Base-by-base conservation (phyloP, 768 basidiomycete genomes). In the Favolaschia claudopus region DNA sequence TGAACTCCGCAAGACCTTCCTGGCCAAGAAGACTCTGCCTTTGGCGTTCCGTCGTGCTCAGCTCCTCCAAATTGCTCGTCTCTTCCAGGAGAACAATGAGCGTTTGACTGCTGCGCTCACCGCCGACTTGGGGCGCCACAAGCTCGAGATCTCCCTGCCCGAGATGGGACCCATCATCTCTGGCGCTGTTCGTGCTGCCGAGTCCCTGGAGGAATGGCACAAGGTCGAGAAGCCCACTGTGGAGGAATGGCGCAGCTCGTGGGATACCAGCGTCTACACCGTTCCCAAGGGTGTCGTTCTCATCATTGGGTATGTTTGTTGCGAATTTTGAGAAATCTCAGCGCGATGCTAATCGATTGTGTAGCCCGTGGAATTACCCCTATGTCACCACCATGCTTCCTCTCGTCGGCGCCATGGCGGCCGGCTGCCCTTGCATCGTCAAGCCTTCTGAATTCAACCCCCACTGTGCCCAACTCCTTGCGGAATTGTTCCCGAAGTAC, bases 351-450 rank as follows among this genome's bases (percentile, higher is more conserved):
- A 1, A 27, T 31, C 6, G 1, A n/a, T 32, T 12, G 2, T 14
- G 22, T 63, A 88, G 87, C 17, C 87, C 87, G 2, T 89, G 87
- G 86, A 89, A 89, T 65, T 89, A 85, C 63, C 89, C 89, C 0
- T 65, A 85, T 47, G 72, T 84, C 10, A 77, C 88, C 29, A 76
- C 73, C 67, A 69, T 89, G 7, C 80, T 82, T 34, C 89, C 89
- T 4, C 73, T 89, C 20, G 77, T 82, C 46, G 91, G 90, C 5
- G 91, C 91, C 1, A 88, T 93, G 45, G 79, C 89, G 0, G 89
- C 90, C 1, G 92, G 91, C 0, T 89, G 88, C 65, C 80, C 85
- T n/a, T 82, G 80, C 0, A 79, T 86, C 9, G 42, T 92, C 66
- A 92, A 93, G 67, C 81, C 83, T 0, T 91, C 89, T 8, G 92